A percentile compares a stretch with the other conserved stretches of the same genome.
These are phyloP conservation scores for Exserohilum rostratum DNA, from an alignment of 2,329 filamentous ascomycete species.

Conservation along the genomic window DNA sequence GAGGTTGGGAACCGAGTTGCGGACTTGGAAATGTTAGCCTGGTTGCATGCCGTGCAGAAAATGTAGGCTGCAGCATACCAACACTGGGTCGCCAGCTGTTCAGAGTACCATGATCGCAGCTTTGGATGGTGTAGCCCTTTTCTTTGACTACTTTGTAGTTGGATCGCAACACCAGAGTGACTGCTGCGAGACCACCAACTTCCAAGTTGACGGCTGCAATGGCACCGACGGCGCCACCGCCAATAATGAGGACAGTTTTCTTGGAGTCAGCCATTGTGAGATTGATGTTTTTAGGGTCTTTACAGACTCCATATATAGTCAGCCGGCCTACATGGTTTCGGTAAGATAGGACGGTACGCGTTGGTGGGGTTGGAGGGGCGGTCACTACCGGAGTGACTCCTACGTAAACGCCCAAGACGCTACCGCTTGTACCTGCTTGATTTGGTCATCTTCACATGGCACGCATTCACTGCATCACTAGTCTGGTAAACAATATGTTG, in stretches of 20 bases:
- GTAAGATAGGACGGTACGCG: slow-evolving; percentile 18
- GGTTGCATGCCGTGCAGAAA: background rate
- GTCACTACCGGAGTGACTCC: slow-evolving; percentile 14
- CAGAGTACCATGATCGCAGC: slow-evolving; percentile 61
- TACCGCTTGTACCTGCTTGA: slow-evolving; percentile 3
- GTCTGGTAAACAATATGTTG: slow-evolving; percentile 10
- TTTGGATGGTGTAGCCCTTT: slow-evolving; percentile 61
- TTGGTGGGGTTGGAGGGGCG: slow-evolving; percentile 37
- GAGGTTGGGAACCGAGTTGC: slow-evolving; percentile 57
- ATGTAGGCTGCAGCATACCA: slow-evolving; percentile 35
- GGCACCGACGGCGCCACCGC: slow-evolving; percentile 62
- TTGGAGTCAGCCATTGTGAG: slow-evolving; percentile 31
- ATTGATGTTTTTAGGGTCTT: background rate
- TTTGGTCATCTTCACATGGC: background rate
- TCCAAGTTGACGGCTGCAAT: slow-evolving; percentile 63
- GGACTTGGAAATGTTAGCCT: slow-evolving; percentile 44
- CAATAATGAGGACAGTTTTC: slow-evolving; percentile 59
- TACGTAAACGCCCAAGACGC: slow-evolving; percentile 1
- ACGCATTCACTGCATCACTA: background rate
- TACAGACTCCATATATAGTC: slow-evolving; percentile 9
- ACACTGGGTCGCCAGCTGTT: slow-evolving; percentile 56
- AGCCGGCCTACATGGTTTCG: slow-evolving; percentile 3
- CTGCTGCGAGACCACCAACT: slow-evolving; percentile 55
- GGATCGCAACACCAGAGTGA: slow-evolving; percentile 63
- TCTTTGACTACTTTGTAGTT: slow-evolving; percentile 58